Base-by-base conservation (phyloP, 768 basidiomycete species). In the Mycena maculata region DNA sequence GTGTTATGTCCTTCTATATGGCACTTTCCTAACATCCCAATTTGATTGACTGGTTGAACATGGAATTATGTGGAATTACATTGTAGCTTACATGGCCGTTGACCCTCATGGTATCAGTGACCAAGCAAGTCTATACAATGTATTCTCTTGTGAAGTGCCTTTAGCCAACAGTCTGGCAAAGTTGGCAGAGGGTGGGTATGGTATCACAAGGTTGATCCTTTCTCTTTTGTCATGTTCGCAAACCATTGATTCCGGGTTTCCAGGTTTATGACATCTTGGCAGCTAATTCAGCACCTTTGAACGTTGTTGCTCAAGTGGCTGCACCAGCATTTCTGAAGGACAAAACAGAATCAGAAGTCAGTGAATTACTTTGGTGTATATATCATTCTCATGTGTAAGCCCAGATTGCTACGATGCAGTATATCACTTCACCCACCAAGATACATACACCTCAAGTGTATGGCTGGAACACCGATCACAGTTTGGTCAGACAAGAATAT, bases 321-420 rank as follows among this genome's bases (percentile, higher is more conserved):
- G 52, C 50, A 15, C 71, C 71, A 30, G 67, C 68, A 16, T 73
- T 71, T 60, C 72, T 68, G 53, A 69, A 63, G 49, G 72, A 73
- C 55, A 73, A 73, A 57, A 25, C 71, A 15, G 70, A 71, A 63
- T 73, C 72, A 8, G 72, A 73, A 47, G 72, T 71, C 2, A 27
- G 33, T 23, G 33, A 8, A 27, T 20, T 6, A n/a, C 11, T 9
- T 18, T 45, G 38, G 15, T 16, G 10, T 30, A n/a, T 16, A 22
- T 22, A 31, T 20, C 1, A 23, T 8, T 30, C 23, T 59, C 47
- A 25, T 68, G 5, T 16, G 20, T 31, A n/a, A n/a, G n/a, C 30
- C 13, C 30, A 72, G 72, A 58, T 73, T 31, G 72, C 72, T 18
- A 73, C 72, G n/a, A 49, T 66, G 30, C 58, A 67, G 61, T 72